Evolutionary conservation across 345 rosid species (phyloP).

Genomic region (Trapa incisa): DNA sequence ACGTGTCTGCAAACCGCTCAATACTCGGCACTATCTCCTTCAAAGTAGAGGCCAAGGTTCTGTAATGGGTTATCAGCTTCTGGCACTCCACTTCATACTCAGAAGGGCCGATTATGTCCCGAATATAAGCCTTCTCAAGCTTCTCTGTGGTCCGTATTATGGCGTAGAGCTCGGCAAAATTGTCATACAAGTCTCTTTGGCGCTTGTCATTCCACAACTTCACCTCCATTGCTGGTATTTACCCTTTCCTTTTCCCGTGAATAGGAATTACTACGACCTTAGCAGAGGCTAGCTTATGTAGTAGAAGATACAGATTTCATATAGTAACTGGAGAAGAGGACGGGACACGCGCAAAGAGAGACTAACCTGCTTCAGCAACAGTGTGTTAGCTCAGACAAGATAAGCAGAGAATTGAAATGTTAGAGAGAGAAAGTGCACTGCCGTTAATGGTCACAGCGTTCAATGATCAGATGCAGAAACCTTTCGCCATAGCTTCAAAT

Average conservation of each 20-base stretch:
- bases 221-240: constrained; percentile 56
- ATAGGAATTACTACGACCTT: neutral
- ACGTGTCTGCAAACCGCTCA: constrained; percentile 79
- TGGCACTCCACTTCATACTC: constrained; percentile 83
- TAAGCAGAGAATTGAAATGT: too few species aligned
- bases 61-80: constrained; percentile 83
- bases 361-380: neutral
- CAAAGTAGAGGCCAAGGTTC: constrained; percentile 67
- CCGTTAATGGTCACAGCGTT: too few species aligned
- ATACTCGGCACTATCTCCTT: constrained; percentile 72
- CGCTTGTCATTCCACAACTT: constrained; percentile 96
- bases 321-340: constrained; percentile 69
- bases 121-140: constrained; percentile 85
- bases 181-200: constrained; percentile 92
- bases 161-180: constrained; percentile 89
- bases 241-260: neutral
- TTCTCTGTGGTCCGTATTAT: constrained; percentile 92
- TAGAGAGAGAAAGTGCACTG: too few species aligned
- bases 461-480: too few species aligned
- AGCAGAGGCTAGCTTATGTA: too few species aligned
- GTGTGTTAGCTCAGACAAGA: neutral
- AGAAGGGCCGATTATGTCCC: constrained; percentile 60
- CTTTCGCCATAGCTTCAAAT: neutral
- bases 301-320: neutral
- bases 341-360: constrained; percentile 90